phyloP scores from a whole-genome alignment of 345 rosid genomes.

The Heritiera fomes region DNA sequence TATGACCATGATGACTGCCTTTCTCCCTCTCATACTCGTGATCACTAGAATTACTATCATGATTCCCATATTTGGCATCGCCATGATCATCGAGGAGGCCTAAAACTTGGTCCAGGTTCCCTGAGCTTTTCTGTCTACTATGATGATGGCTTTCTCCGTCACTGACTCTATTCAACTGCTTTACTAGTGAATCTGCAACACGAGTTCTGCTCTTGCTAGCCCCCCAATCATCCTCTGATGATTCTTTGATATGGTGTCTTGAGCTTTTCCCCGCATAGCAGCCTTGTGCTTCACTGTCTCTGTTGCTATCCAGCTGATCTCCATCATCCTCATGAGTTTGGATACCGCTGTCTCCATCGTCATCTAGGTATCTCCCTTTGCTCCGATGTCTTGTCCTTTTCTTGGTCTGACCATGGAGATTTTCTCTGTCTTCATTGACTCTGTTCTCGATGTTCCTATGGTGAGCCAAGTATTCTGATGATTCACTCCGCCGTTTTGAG shows the following conservation, averaged over 20 bases:
- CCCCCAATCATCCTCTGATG: neutral
- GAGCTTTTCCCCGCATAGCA: neutral
- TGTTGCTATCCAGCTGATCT: slow-evolving; percentile 4
- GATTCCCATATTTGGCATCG: neutral
- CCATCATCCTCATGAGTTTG: neutral
- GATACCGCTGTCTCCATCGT: neutral
- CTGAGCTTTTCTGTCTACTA: neutral
- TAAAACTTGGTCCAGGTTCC: neutral
- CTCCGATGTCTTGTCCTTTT: slow-evolving; percentile 2
- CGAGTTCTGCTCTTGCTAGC: neutral
- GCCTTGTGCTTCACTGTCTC: neutral
- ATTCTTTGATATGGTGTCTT: slow-evolving; percentile 5
- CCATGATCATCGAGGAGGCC: neutral
- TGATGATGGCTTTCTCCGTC: neutral
- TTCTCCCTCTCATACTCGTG: neutral
- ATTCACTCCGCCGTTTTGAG: slow-evolving; percentile 26
- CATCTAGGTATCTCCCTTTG: neutral
- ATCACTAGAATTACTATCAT: neutral
- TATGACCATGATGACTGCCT: neutral
- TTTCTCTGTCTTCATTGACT: slow-evolving; percentile 21
- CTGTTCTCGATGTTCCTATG: slow-evolving; percentile 22
- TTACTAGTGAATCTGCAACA: slow-evolving; percentile 11
- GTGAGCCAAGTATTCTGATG: slow-evolving; percentile 37
- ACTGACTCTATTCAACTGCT: neutral
- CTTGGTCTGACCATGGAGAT: neutral